Percentiles rank a stretch among this genome's conserved stretches.
Conservation (phyloP, 129 eudicot genomes). For the Oenanthe sinensis region DNA sequence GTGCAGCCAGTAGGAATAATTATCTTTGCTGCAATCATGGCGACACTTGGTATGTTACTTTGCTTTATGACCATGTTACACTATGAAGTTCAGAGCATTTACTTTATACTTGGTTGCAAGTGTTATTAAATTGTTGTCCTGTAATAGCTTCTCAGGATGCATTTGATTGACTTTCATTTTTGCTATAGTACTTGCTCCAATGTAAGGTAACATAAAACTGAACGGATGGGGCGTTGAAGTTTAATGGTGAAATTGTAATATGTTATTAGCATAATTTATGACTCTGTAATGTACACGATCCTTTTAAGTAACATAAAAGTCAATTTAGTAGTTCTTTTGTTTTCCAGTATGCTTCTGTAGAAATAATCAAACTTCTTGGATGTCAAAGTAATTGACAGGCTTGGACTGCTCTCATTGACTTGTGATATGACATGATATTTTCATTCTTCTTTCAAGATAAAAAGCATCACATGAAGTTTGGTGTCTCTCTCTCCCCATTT, state of each 20-base stretch:
- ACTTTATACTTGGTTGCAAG: neutral
- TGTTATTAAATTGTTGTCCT: too few relatives aligned
- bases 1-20: constrained; percentile 95
- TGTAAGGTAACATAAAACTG: too few relatives aligned
- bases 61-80: neutral
- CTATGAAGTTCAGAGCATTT: neutral
- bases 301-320: neutral
- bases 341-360: neutral
- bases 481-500: neutral
- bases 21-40: constrained; percentile 92
- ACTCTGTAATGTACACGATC: neutral
- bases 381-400: neutral
- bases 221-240: too few relatives aligned
- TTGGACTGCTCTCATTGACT: neutral
- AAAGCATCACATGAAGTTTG: neutral
- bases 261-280: too few relatives aligned
- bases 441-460: neutral
- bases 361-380: neutral
- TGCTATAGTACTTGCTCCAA: too few relatives aligned
- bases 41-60: constrained; percentile 71
- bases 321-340: neutral
- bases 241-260: too few relatives aligned
- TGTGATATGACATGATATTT: neutral
- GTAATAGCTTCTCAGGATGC: too few relatives aligned
- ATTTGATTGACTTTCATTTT: too few relatives aligned